Conservation (phyloP, 2,329 filamentous ascomycete genomes). For the Hypoxylon sp. region DNA sequence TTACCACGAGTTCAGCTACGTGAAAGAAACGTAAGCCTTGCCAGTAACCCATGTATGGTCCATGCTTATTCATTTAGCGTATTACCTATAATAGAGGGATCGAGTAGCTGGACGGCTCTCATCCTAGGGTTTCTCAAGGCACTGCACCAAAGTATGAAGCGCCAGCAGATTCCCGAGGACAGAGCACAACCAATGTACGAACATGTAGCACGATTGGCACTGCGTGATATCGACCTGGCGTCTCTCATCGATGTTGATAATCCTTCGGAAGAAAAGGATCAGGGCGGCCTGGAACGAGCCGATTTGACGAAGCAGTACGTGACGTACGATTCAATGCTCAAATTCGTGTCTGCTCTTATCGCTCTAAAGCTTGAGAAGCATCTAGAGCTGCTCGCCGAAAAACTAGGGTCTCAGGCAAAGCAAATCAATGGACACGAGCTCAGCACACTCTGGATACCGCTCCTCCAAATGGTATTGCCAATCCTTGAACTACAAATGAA, state of each 20-base stretch:
- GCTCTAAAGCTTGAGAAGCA: slow-evolving; percentile 41
- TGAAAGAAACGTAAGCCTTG: slow-evolving; percentile 39
- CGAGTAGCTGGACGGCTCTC: slow-evolving; percentile 22
- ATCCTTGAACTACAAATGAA: slow-evolving; percentile 29
- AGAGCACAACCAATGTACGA: slow-evolving; percentile 33
- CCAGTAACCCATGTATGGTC: background rate
- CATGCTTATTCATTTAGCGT: slow-evolving; percentile 27
- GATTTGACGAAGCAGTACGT: background rate
- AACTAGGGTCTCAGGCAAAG: slow-evolving; percentile 33
- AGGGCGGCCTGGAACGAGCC: background rate
- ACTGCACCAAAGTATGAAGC: slow-evolving; percentile 26
- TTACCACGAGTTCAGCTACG: slow-evolving; percentile 16
- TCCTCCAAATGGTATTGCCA: slow-evolving; percentile 45
- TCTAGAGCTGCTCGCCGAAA: slow-evolving; percentile 38
- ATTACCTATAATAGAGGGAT: slow-evolving; percentile 16
- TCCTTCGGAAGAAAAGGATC: background rate
- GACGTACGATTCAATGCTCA: slow-evolving; percentile 17
- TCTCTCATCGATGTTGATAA: slow-evolving; percentile 3
- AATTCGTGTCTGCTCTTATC: slow-evolving; percentile 34
- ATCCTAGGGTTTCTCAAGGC: slow-evolving; percentile 31
- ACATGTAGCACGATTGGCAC: slow-evolving; percentile 12
- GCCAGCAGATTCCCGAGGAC: slow-evolving; percentile 13
- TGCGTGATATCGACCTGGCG: slow-evolving; percentile 15
- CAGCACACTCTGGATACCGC: slow-evolving; percentile 50
- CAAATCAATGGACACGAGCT: slow-evolving; percentile 41